A percentile compares a stretch with the other conserved stretches of the same genome.
Evolutionary conservation across 1,284 basidiomycete genomes (phyloP).

Genomic region (Quambalaria eucalypti): DNA sequence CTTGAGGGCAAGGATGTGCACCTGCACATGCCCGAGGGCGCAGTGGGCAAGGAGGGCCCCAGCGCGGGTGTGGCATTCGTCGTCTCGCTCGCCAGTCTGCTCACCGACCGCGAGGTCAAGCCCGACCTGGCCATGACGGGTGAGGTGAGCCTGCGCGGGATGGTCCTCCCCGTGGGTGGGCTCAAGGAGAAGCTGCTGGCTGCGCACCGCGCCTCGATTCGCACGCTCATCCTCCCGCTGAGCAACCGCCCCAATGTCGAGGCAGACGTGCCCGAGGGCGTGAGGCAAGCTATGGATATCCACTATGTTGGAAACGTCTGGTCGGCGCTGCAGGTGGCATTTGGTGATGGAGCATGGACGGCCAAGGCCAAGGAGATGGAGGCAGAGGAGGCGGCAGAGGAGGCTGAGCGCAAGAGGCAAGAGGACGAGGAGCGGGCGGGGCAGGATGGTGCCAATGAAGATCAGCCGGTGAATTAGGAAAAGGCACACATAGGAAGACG

Average conservation of each 20-base stretch:
- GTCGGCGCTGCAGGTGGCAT: slow-evolving; percentile 41
- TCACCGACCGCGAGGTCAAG: slow-evolving; percentile 48
- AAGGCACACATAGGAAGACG: too few relatives aligned
- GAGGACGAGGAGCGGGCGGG: slow-evolving; percentile 3
- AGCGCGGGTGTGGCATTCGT: slow-evolving; percentile 89
- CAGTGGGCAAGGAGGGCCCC: slow-evolving; percentile 94
- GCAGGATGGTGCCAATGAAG: background rate
- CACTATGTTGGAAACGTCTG: slow-evolving; percentile 45
- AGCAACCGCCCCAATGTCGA: slow-evolving; percentile 45
- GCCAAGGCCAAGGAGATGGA: slow-evolving; percentile 32
- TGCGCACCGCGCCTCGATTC: slow-evolving; percentile 41
- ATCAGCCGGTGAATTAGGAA: background rate
- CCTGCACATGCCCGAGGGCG: slow-evolving; percentile 55
- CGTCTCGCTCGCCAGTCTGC: slow-evolving; percentile 79
- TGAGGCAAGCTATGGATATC: slow-evolving; percentile 39
- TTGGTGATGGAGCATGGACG: slow-evolving; percentile 42
- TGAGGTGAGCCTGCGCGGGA: slow-evolving; percentile 43
- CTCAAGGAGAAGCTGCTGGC: slow-evolving; percentile 46
- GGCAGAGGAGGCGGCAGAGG: slow-evolving; percentile 19
- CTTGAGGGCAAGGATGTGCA: slow-evolving; percentile 58
- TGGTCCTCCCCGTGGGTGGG: slow-evolving; percentile 44
- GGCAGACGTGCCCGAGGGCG: slow-evolving; percentile 41
- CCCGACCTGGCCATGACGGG: slow-evolving; percentile 45
- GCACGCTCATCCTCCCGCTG: slow-evolving; percentile 39
- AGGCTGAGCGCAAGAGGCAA: background rate